Evolutionary conservation across 2,329 filamentous ascomycete species (phyloP).

Genomic region (Sphaerulina vaccinii): DNA sequence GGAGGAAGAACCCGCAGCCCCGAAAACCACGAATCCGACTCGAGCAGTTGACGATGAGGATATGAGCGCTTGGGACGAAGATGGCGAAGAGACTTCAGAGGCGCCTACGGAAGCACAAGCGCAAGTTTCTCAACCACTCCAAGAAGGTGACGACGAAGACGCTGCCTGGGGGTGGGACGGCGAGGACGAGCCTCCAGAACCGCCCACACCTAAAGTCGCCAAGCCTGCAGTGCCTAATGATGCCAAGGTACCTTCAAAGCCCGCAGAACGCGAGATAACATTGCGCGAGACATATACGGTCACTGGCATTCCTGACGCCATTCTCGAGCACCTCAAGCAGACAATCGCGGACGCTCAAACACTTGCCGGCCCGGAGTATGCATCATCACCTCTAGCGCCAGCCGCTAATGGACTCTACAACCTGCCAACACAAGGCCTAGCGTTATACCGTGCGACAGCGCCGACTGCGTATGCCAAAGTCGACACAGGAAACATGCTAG

Average conservation of each 20-base stretch:
- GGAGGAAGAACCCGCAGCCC: constrained; percentile 50
- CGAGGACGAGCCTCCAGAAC: constrained; percentile 47
- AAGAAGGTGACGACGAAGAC: constrained; percentile 65
- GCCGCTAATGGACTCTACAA: constrained; percentile 69
- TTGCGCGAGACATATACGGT: constrained; percentile 84
- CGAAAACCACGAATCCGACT: constrained; percentile 25
- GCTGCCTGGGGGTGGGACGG: constrained; percentile 89
- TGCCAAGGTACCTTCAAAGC: constrained; percentile 25
- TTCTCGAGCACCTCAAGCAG: constrained; percentile 65
- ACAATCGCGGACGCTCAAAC: constrained; percentile 49
- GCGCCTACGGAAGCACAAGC: constrained; percentile 40
- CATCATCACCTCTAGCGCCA: constrained; percentile 58
- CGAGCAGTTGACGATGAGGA: constrained; percentile 45
- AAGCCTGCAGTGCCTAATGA: constrained; percentile 28
- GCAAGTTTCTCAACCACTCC: constrained; percentile 22
- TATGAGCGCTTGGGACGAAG: constrained; percentile 49
- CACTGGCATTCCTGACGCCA: constrained; percentile 78
- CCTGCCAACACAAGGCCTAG: constrained; percentile 69
- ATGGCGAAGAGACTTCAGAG: constrained; percentile 16
- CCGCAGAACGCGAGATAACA: constrained; percentile 52
- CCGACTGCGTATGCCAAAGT: constrained; percentile 69
- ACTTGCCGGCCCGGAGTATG: constrained; percentile 53
- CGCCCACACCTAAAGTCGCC: constrained; percentile 28
- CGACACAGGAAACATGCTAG: constrained; percentile 59
- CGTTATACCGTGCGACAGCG: constrained; percentile 77